Conservation (phyloP, 2,329 filamentous ascomycete genomes). For the Clarireedia monteithiana region DNA sequence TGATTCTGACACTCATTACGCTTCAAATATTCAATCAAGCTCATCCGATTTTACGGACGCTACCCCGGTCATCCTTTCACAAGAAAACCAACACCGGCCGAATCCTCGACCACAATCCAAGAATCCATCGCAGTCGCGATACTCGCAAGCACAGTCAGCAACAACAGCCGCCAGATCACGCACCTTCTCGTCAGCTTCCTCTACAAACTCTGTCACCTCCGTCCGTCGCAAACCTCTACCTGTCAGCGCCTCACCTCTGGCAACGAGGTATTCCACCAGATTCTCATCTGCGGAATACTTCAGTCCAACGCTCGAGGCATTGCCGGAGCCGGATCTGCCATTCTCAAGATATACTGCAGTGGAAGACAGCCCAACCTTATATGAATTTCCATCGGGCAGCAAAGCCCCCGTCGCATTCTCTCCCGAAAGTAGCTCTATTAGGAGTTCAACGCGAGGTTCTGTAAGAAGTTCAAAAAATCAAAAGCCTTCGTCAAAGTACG, state of each 20-base stretch:
- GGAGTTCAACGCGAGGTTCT: conserved; percentile 5
- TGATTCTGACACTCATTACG: conserved; percentile 25
- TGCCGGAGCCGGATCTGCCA: conserved; percentile 41
- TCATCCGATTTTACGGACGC: conserved; percentile 21
- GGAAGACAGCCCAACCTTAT: conserved; percentile 51
- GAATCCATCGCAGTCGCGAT: conserved; percentile 3
- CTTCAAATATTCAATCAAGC: conserved; percentile 17
- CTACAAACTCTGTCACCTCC: conserved; percentile 18
- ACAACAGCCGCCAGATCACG: conserved; percentile 18
- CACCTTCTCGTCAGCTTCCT: conserved; percentile 17
- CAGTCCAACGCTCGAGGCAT: conserved; percentile 31
- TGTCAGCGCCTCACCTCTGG: conserved; percentile 43
- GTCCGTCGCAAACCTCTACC: conserved; percentile 56
- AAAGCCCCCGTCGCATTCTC: conserved; percentile 2
- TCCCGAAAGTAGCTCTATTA: neutral
- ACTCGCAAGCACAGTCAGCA: conserved; percentile 9
- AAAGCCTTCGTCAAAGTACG: conserved; percentile 9
- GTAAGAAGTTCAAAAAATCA: conserved; percentile 4
- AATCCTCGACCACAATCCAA: conserved; percentile 10
- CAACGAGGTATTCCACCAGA: conserved; percentile 41
- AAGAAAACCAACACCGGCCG: conserved; percentile 11
- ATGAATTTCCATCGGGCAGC: conserved; percentile 42
- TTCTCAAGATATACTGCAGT: conserved; percentile 48
- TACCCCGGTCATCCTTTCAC: conserved; percentile 12
- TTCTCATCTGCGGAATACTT: conserved; percentile 37